Percentiles rank a stretch among this genome's conserved stretches.
Conservation (phyloP, 176 grass and related monocot species). For the Bothriochloa decipiens region DNA sequence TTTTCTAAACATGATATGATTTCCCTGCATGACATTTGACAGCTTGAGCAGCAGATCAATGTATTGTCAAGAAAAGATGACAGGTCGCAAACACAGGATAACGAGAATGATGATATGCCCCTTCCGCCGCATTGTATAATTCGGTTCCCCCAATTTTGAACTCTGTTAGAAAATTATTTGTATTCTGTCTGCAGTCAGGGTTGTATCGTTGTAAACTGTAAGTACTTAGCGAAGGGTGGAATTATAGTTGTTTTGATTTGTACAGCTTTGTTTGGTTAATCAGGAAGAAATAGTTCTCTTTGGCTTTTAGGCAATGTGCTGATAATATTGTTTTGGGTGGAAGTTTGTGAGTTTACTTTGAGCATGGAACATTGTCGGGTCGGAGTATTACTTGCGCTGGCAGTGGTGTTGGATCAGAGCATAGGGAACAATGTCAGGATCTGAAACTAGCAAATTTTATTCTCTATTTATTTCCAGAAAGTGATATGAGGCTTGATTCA, state of each 20-base stretch:
- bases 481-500: neutral
- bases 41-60: constrained; percentile 79
- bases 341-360: constrained; percentile 13
- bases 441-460: neutral
- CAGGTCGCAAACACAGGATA: constrained; percentile 33
- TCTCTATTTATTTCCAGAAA: neutral
- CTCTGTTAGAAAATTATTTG: constrained; percentile 45
- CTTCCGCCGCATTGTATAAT: constrained; percentile 38
- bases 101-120: constrained; percentile 27
- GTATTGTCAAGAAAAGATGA: constrained; percentile 62
- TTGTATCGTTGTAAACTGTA: constrained; percentile 50
- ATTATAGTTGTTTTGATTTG: constrained; percentile 51
- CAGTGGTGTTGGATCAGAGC: neutral
- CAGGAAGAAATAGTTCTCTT: neutral
- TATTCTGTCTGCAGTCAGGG: constrained; percentile 34
- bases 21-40: constrained; percentile 47
- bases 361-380: neutral
- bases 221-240: constrained; percentile 45
- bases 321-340: neutral
- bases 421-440: neutral
- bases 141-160: constrained; percentile 55
- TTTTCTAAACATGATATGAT: neutral
- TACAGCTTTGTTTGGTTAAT: constrained; percentile 40
- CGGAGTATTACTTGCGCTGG: neutral
- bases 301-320: neutral